phyloP scores from a whole-genome alignment of 768 basidiomycete species.

The Imleria badia region DNA sequence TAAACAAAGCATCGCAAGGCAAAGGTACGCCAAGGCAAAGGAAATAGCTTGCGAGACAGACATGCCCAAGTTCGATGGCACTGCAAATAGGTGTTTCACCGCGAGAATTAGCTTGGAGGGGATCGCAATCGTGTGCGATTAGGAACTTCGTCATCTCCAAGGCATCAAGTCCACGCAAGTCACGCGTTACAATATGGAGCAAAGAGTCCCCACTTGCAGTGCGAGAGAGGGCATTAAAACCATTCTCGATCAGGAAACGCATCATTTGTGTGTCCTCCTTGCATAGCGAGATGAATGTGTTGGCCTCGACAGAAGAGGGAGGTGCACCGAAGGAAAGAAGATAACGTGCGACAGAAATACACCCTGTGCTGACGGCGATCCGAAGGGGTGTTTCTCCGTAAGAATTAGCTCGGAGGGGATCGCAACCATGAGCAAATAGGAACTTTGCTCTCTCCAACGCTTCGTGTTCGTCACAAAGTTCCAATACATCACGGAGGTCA shows the following conservation, averaged over 20 bases:
- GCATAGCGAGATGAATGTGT: background rate
- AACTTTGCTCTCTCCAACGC: no score
- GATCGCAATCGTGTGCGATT: background rate
- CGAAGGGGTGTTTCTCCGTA: no score
- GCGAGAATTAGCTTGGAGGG: background rate
- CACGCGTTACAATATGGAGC: no score
- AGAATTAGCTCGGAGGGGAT: no score
- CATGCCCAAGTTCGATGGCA: background rate
- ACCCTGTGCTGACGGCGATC: no score
- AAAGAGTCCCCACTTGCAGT: no score
- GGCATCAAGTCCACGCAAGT: no score
- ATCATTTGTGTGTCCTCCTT: background rate
- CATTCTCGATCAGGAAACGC: background rate
- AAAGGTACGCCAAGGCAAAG: background rate
- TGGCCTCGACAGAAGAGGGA: background rate
- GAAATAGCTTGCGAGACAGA: background rate
- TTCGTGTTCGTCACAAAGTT: no score
- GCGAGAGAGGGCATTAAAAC: no score
- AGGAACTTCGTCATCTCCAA: background rate
- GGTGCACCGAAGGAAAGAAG: background rate
- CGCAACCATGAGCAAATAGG: no score
- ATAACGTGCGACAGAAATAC: background rate
- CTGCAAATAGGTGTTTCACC: background rate
- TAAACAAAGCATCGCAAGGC: background rate
- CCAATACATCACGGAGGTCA: no score